Conservation (phyloP, 2,329 filamentous ascomycete genomes). For the Xylaria sp. region DNA sequence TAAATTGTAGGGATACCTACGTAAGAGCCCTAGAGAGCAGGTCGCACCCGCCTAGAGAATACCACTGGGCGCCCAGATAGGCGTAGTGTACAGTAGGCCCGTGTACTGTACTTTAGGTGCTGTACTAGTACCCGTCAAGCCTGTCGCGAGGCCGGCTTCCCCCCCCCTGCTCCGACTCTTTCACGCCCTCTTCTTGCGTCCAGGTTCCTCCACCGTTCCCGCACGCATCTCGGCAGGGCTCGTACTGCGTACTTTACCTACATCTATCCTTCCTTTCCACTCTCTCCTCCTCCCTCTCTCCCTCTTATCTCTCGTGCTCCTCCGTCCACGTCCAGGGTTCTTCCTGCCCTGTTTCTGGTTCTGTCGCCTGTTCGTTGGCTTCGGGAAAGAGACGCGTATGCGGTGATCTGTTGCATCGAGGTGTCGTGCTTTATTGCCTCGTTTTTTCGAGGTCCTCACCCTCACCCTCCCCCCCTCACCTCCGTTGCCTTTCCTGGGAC, state of each 20-base stretch:
- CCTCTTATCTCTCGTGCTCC: slow-evolving; percentile 3
- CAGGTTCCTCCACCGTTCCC: background rate
- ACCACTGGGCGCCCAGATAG: background rate
- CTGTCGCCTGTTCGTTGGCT: background rate
- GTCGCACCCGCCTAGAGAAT: background rate
- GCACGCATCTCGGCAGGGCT: background rate
- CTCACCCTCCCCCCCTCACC: background rate
- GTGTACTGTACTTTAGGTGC: background rate
- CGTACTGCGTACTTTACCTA: background rate
- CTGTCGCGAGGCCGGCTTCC: background rate
- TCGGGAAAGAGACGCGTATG: slow-evolving; percentile 12
- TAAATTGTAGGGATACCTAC: background rate
- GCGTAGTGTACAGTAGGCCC: background rate
- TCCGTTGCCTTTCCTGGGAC: slow-evolving; percentile 1
- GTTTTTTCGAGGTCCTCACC: background rate
- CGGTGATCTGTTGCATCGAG: slow-evolving; percentile 12
- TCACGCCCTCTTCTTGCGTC: background rate
- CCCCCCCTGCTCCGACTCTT: background rate
- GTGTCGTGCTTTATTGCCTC: slow-evolving; percentile 2
- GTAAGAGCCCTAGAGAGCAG: background rate
- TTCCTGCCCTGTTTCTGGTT: slow-evolving; percentile 1
- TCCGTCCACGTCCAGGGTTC: slow-evolving; percentile 5
- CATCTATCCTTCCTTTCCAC: background rate
- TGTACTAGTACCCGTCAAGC: background rate
- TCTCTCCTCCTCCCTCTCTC: slow-evolving; percentile 8